These are phyloP conservation scores for Trypanosoma avium DNA, from an alignment of 208 protist species.

Conservation along the genomic window DNA sequence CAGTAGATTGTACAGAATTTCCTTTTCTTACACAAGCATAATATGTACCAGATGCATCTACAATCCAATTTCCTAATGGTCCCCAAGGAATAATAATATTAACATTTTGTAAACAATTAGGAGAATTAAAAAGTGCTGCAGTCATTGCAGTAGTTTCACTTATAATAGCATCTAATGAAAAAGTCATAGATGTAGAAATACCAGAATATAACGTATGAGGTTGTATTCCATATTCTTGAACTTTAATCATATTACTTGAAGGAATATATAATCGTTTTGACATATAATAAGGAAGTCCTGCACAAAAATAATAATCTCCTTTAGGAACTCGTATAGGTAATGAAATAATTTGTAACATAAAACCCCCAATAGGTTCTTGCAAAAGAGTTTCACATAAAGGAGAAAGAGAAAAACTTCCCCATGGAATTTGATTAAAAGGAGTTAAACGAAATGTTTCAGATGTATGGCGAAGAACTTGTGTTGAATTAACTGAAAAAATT, in stretches of 20 bases:
- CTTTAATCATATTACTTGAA: constrained; percentile 27
- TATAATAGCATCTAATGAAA: constrained; percentile 44
- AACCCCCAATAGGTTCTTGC: constrained; percentile 27
- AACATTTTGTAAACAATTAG: constrained; percentile 37
- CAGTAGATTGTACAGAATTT: constrained; percentile 2
- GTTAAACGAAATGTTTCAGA: constrained; percentile 10
- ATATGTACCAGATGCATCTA: constrained; percentile 44
- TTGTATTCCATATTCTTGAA: constrained; percentile 62
- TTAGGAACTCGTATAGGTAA: constrained; percentile 42
- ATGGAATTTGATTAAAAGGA: constrained; percentile 20
- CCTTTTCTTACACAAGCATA: constrained; percentile 57
- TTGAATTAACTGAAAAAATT: constrained; percentile 32
- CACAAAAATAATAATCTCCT: constrained; percentile 66
- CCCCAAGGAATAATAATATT: constrained; percentile 21
- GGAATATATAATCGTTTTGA: constrained; percentile 46
- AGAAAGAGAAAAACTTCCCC: constrained; percentile 37
- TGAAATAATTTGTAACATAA: constrained; percentile 16
- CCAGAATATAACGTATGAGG: constrained; percentile 58
- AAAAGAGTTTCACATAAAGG: constrained; percentile 38
- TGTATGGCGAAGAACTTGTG: constrained; percentile 48
- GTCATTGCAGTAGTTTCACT: neutral
- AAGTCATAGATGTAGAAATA: constrained; percentile 41
- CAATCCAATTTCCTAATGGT: constrained; percentile 29
- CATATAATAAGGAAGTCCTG: constrained; percentile 24
- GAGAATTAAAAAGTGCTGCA: constrained; percentile 23